These are phyloP conservation scores for Novymonas esmeraldas DNA, from an alignment of 208 protist species.

Conservation along the genomic window DNA sequence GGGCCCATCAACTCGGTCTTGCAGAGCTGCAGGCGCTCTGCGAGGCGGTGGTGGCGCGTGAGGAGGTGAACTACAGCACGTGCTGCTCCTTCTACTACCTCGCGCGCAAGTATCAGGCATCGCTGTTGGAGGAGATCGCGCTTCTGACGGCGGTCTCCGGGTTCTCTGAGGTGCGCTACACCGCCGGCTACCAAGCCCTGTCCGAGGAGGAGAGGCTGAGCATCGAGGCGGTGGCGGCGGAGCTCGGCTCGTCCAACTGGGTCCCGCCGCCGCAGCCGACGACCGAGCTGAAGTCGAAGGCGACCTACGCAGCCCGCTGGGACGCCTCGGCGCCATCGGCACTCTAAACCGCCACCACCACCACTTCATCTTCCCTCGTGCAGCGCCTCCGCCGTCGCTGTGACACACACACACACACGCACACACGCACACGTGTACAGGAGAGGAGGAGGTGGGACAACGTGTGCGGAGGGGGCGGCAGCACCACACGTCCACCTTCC, in stretches of 20 bases:
- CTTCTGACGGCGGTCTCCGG: conserved; percentile 76
- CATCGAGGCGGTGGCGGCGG: conserved; percentile 67
- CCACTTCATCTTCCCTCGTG: too few relatives aligned
- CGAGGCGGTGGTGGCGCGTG: conserved; percentile 74
- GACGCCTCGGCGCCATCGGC: conserved; percentile 6
- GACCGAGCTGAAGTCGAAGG: conserved; percentile 53
- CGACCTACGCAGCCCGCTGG: conserved; percentile 59
- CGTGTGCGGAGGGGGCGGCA: background rate
- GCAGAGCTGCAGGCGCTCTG: conserved; percentile 68
- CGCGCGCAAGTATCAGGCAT: conserved; percentile 60
- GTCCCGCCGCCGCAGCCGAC: conserved; percentile 54
- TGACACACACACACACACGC: too few relatives aligned
- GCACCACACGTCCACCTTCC: background rate
- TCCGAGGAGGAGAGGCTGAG: conserved; percentile 48
- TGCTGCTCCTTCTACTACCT: conserved; percentile 79
- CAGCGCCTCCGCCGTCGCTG: too few relatives aligned
- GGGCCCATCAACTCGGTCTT: conserved; percentile 60
- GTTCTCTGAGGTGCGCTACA: conserved; percentile 62
- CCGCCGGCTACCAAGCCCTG: conserved; percentile 42
- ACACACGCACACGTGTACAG: background rate
- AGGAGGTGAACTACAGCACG: conserved; percentile 83
- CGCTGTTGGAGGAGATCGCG: conserved; percentile 76
- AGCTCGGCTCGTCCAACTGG: conserved; percentile 68
- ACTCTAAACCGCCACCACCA: too few relatives aligned
- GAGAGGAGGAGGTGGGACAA: background rate